A percentile compares a stretch with the other conserved stretches of the same genome.
Evolutionary conservation across 2,329 filamentous ascomycete genomes (phyloP).

Genomic region (Pestalotiopsis sp.): DNA sequence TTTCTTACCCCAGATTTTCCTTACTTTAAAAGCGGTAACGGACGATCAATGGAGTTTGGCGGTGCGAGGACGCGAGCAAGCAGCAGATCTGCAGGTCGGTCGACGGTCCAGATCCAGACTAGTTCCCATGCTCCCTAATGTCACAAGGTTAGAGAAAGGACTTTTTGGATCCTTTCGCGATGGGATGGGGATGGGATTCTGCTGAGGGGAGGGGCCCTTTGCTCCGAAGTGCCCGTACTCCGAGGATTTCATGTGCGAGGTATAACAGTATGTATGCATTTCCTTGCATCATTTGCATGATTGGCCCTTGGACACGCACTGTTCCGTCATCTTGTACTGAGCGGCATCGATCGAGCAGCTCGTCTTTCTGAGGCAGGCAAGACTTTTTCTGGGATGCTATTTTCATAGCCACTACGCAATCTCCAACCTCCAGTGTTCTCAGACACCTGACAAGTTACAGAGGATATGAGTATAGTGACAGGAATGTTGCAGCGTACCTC

Average conservation of each 20-base stretch:
- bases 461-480: slow-evolving; percentile 4
- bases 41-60: neutral
- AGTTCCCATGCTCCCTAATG: neutral
- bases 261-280: neutral
- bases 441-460: slow-evolving; percentile 1
- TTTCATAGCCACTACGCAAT: neutral
- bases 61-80: neutral
- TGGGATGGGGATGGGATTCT: neutral
- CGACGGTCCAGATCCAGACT: slow-evolving; percentile 3
- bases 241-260: neutral
- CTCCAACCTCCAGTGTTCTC: neutral
- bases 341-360: neutral
- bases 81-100: slow-evolving; percentile 5
- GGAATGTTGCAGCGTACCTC: neutral
- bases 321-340: neutral
- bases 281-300: neutral
- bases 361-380: neutral
- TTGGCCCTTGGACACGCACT: neutral
- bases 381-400: neutral
- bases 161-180: neutral
- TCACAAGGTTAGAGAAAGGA: slow-evolving; percentile 10
- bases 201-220: neutral
- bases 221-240: neutral
- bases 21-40: neutral
- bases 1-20: slow-evolving; percentile 12